Evolutionary conservation across 2,329 filamentous ascomycete genomes (phyloP).

Genomic region (Penicillium sp.): DNA sequence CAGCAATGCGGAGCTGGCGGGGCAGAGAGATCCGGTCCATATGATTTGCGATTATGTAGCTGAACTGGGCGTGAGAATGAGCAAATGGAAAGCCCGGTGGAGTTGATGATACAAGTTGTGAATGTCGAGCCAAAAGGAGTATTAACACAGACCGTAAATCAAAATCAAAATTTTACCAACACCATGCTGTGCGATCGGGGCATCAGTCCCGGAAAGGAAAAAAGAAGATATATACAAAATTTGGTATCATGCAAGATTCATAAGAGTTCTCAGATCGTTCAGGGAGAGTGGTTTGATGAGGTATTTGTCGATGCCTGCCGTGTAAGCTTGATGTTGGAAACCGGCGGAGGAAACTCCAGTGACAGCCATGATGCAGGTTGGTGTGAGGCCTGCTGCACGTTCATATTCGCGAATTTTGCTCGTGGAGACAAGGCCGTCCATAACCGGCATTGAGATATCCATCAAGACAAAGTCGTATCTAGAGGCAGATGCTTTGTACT

Average conservation of each 20-base stretch:
- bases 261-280: conserved; percentile 30
- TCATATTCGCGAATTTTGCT: conserved; percentile 43
- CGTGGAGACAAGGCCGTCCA: conserved; percentile 47
- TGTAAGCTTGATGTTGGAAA: conserved; percentile 33
- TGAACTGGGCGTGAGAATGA: background rate
- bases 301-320: conserved; percentile 35
- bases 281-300: conserved; percentile 37
- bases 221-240: background rate
- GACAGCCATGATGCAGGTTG: conserved; percentile 33
- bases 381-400: conserved; percentile 21
- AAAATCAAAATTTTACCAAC: background rate
- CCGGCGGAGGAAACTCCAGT: conserved; percentile 34
- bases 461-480: conserved; percentile 39
- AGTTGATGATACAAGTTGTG: no score
- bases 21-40: conserved; percentile 1
- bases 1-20: background rate
- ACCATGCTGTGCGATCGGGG: background rate
- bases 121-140: no score
- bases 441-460: conserved; percentile 48
- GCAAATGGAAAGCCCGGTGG: background rate
- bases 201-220: background rate
- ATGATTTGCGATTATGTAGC: background rate
- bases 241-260: conserved; percentile 16
- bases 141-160: background rate
- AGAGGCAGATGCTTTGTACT: conserved; percentile 29